Conservation (phyloP, 305 asterid species). For the Fraxinus latifolia region DNA sequence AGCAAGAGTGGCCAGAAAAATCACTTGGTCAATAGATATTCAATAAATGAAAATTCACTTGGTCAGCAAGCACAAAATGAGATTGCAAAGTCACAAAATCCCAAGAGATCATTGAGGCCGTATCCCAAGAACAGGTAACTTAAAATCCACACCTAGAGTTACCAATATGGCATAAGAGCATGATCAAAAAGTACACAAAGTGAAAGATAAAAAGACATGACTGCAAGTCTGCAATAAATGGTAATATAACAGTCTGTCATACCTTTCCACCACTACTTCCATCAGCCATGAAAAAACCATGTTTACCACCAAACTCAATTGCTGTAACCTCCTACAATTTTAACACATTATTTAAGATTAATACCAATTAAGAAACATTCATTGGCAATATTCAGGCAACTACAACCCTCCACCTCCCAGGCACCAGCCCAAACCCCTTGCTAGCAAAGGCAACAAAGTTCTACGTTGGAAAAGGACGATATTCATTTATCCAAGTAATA, state of each 20-base stretch:
- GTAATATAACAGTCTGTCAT: conserved; percentile 15
- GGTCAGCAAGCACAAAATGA: background rate
- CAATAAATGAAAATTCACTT: background rate
- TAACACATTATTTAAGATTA: conserved; percentile 13
- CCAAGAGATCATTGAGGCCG: background rate
- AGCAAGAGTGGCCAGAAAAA: background rate
- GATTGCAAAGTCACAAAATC: background rate
- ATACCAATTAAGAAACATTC: conserved; percentile 4
- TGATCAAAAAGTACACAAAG: background rate
- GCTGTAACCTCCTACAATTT: conserved; percentile 76
- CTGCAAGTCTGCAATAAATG: conserved; percentile 6
- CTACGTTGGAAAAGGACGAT: background rate
- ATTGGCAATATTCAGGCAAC: background rate
- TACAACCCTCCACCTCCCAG: background rate
- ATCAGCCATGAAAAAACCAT: conserved; percentile 77
- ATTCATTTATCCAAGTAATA: background rate
- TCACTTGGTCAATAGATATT: background rate
- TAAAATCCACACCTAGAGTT: background rate
- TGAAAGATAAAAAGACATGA: background rate
- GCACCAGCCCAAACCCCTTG: background rate
- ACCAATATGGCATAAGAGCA: background rate
- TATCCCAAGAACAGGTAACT: background rate
- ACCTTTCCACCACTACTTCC: conserved; percentile 96
- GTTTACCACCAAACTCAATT: conserved; percentile 75
- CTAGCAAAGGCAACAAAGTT: background rate